Base-by-base conservation (phyloP, 805 yeast species). In the Jamesozyma piceae region DNA sequence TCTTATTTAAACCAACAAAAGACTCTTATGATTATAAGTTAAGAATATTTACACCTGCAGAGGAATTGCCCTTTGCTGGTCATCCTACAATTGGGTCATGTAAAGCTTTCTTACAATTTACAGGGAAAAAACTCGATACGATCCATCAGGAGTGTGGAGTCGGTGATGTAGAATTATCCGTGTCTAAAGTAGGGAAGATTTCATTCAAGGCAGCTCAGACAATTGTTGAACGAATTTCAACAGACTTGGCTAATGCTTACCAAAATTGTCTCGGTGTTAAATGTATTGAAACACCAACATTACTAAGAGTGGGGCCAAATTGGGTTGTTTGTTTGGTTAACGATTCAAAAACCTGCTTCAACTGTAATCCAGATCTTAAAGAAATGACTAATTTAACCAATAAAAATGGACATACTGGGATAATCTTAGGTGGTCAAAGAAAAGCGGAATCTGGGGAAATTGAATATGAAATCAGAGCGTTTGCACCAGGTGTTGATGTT, bases 51-150 rank as follows among this genome's bases (percentile, higher is more conserved):
- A 63, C 73, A 0, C 73, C 77, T 2, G 47, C 33, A 2, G 33
- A 36, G 2, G 82, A 77, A 49, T 52, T 77, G 20, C 78, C 79
- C 6, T 77, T 77, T 62, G 82, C 83, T 1, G 82, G 83, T 5
- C 82, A 77, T 49, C 83, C 82, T 3, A 77, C 80, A 0, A 49
- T 77, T 27, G 82, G 82, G 3, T 60, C 77, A 1, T 67, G 72
- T 37, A 62, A 57, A 50, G 77, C 77, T 1, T 60, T 64, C n/a
- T 40, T 71, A 18, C 72, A 73, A 46, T 59, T 62, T 17, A 58
- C 66, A 4, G 55, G 50, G 2, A 57, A 60, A 6, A 46, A 43
- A 4, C 29, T 37, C 22, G 61, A 63, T 2, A 54, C 44, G 26
- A 34, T 71, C 4, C 42, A 57, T 20, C 78, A 73, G 52, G 70